A percentile compares a stretch with the other conserved stretches of the same genome.
Conservation (phyloP, 352 stramenopile genomes). For the Phytophthora pisi region DNA sequence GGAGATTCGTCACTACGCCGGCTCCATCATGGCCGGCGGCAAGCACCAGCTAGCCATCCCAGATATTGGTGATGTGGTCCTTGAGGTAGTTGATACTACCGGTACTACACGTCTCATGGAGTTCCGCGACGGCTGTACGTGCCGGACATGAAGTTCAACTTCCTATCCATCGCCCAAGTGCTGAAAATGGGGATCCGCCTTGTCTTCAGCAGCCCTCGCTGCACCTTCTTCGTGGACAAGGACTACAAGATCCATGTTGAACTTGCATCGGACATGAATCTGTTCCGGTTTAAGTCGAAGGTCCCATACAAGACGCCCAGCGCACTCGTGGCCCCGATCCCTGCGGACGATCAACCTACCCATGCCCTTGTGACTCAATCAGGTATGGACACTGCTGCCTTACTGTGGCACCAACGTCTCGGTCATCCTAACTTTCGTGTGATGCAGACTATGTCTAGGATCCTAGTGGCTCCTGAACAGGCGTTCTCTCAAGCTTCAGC, state of each 20-base stretch:
- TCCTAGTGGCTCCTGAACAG: slow-evolving; percentile 5
- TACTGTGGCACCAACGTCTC: slow-evolving; percentile 14
- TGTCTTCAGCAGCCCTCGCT: slow-evolving; percentile 3
- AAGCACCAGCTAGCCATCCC: background rate
- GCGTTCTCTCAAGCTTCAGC: slow-evolving; percentile 10
- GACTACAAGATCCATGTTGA: slow-evolving; percentile 3
- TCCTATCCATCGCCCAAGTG: slow-evolving; percentile 2
- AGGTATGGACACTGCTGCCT: slow-evolving; percentile 16
- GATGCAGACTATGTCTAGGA: slow-evolving; percentile 16
- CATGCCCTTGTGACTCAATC: slow-evolving; percentile 8
- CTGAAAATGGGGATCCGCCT: background rate
- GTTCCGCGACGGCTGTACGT: slow-evolving; percentile 4
- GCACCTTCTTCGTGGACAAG: slow-evolving; percentile 7
- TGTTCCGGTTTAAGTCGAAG: slow-evolving; percentile 13
- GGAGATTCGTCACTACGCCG: background rate
- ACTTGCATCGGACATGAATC: background rate
- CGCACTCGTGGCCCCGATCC: background rate
- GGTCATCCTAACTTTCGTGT: slow-evolving; percentile 18
- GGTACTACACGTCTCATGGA: background rate
- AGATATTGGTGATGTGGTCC: slow-evolving; percentile 8
- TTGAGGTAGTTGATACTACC: background rate
- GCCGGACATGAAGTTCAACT: slow-evolving; percentile 19
- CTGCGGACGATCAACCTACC: slow-evolving; percentile 1
- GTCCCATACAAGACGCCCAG: slow-evolving; percentile 4
- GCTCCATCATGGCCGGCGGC: slow-evolving; percentile 16